Base-by-base conservation (phyloP, 495 filamentous ascomycete genomes). In the Podospora tetraspora region DNA sequence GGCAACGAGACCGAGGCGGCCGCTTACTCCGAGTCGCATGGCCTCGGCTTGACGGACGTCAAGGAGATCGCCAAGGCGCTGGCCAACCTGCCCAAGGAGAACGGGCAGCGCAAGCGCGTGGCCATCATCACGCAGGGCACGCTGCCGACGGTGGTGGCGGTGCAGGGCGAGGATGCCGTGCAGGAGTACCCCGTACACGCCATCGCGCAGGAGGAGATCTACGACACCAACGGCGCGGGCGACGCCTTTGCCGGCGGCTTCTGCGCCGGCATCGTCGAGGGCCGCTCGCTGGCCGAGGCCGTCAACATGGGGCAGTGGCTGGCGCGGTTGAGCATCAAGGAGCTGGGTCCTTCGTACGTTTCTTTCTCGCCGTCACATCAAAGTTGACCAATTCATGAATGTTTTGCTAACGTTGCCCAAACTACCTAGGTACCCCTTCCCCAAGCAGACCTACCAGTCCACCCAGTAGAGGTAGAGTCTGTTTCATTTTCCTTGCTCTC, bases 231-330 rank as follows among this genome's bases (percentile, higher is more conserved):
- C 77, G 95, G 95, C 75, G 95, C 95, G 68, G 95, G 93, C 79
- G 95, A 99, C 79, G 95, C 96, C 37, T 99, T 98, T 74, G 94
- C 94, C 64, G 95, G 94, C 76, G 95, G 95, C 68, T 94, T 99
- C 81, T 81, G 88, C 60, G 94, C 94, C 61, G 95, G 93, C 71
- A 81, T 99, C 68, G 92, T 96, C 60, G 84, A 91, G 76, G 93
- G 91, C 76, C 90, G 93, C 82, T 77, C 87, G 57, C 81, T 99
- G 13, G 89, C 89, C 62, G 85, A 88, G 67, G 85, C 84, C 71
- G 81, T 98, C 61, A 90, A 97, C 75, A 89, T 94, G 84, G 95
- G 96, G 61, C 92, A 97, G 78, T 99, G 95, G 95, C 87, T 99
- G 66, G 96, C 96, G 10, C 89, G 87, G 68, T 84, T 94, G 74